Evolutionary conservation across 495 filamentous ascomycete species (phyloP), one percentile per base, ranked within the genome.

Genomic region (Aspergillus ostianus): DNA sequence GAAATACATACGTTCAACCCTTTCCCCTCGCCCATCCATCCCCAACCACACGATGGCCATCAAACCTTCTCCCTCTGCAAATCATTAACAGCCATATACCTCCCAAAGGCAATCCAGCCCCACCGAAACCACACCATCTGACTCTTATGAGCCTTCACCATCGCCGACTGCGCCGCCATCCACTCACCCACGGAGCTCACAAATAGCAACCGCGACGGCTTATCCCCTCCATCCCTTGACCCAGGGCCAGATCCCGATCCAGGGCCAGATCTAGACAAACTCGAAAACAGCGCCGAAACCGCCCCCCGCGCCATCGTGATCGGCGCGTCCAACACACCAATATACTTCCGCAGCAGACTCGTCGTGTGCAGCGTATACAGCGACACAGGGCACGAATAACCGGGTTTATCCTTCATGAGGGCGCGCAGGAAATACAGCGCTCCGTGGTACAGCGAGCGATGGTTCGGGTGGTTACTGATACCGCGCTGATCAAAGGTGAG

Each of bases 81-180:
- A 73, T 97, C 93, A 77, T 98, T 98, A 3, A 98, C 83, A 60
- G 90, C 83, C 94, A 98, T 98, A 76, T 98, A 98, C 59, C 94
- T 79, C 59, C 91, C 92, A 56, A 96, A 64, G 6, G 82, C 80
- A 66, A 98, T 95, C 94, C 94, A 98, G 0, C 92, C 92, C 86
- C 91, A 98, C 10, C 94, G 84, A 69, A 98, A 98, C 94, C 94
- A 98, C 44, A 88, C 82, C 94, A 98, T 98, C 82, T 98, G 94
- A 73, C 93, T 97, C 78, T 84, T 78, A 75, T 98, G 94, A 10
- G 86, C 92, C 51, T 80, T 77, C 0, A 87, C 88, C 94, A 98
- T 98, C 18, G 94, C 94, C 48, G 74, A 78, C 77, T 91, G 87
- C 48, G 90, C 94, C 26, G 75, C 83, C 69, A 87, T 72, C 69